Evolutionary conservation across 306 rosid genomes (phyloP), one percentile per base, ranked within the genome.

Genomic region (Prunus fruticosa): DNA sequence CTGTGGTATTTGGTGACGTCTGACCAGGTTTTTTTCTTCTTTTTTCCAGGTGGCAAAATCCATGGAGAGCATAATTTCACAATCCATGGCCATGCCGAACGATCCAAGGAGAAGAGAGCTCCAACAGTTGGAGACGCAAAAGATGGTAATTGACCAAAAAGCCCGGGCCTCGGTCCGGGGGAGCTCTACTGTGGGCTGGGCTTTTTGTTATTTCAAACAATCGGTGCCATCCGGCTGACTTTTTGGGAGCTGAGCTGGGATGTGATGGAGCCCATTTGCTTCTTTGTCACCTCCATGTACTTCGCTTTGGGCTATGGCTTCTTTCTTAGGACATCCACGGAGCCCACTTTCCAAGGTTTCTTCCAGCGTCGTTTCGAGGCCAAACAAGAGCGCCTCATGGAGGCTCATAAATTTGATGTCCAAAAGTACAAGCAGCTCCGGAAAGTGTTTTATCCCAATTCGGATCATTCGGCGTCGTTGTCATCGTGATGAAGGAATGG

Each of bases 201-300:
- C 43, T 75, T 90, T 0, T 5, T 92, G 0, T 11, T 81, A 10
- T 56, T 49, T 50, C 97, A 95, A 58, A 91, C 91, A 1, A 53
- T 88, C 16, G 92, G 86, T 5, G 89, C 91, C 72, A 89, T 92
- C 88, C 87, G 97, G 84, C 91, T 95, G 9, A 95, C 97, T 0
- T 95, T 95, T 50, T 95, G 97, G 97, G 99, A 95, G 77, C 81
- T 95, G 10, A 90, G 87, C 3, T 95, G 99, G 97, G 99, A 95
- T 75, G 97, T 95, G 20, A 95, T 95, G 99, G 99, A 95, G 56
- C 99, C 99, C 74, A 89, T 92, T 34, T 95, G 99, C 76, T 95
- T 95, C 84, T 95, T 95, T 23, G 78, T 82, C 2, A 74, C 93
- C 0, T 89, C 97, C 2, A 19, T 90, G 1, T 77, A 89, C 60